A percentile compares a stretch with the other conserved stretches of the same genome.
Evolutionary conservation across 768 basidiomycete genomes (phyloP).

Genomic region (Imleria badia): DNA sequence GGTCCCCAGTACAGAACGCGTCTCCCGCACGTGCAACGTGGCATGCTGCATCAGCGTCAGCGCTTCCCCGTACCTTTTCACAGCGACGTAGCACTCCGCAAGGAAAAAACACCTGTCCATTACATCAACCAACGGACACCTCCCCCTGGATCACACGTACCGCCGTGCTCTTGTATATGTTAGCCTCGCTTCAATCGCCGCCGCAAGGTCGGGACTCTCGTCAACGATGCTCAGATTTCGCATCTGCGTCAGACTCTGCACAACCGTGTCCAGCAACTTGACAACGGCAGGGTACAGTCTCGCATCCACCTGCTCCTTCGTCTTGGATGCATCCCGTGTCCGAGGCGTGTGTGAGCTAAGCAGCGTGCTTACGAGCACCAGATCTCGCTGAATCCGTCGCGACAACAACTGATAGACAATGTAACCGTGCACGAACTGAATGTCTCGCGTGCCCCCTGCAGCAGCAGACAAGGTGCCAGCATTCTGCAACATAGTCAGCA

Average conservation of each 20-base stretch:
- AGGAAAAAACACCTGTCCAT: slow-evolving; percentile 66
- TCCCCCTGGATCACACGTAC: slow-evolving; percentile 36
- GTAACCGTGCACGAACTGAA: slow-evolving; percentile 83
- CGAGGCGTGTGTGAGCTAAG: slow-evolving; percentile 44
- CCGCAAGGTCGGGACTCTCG: slow-evolving; percentile 79
- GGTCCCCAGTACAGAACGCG: slow-evolving; percentile 51
- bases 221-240: slow-evolving; percentile 81
- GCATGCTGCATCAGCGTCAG: slow-evolving; percentile 71
- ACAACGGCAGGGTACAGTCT: slow-evolving; percentile 84
- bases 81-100: slow-evolving; percentile 67
- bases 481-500: slow-evolving; percentile 32
- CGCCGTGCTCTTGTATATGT: slow-evolving; percentile 74
- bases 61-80: slow-evolving; percentile 72
- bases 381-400: slow-evolving; percentile 85
- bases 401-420: slow-evolving; percentile 86
- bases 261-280: slow-evolving; percentile 81
- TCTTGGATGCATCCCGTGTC: slow-evolving; percentile 24
- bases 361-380: slow-evolving; percentile 70
- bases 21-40: slow-evolving; percentile 72
- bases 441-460: slow-evolving; percentile 58
- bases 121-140: slow-evolving; percentile 1
- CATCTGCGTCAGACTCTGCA: slow-evolving; percentile 87
- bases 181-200: slow-evolving; percentile 74
- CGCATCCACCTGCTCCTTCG: slow-evolving; percentile 56
- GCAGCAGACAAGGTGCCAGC: slow-evolving; percentile 40